A percentile compares a stretch with the other conserved stretches of the same genome.
Conservation (phyloP, 805 yeast species). For the Sungouiozyma ichnusensis region DNA sequence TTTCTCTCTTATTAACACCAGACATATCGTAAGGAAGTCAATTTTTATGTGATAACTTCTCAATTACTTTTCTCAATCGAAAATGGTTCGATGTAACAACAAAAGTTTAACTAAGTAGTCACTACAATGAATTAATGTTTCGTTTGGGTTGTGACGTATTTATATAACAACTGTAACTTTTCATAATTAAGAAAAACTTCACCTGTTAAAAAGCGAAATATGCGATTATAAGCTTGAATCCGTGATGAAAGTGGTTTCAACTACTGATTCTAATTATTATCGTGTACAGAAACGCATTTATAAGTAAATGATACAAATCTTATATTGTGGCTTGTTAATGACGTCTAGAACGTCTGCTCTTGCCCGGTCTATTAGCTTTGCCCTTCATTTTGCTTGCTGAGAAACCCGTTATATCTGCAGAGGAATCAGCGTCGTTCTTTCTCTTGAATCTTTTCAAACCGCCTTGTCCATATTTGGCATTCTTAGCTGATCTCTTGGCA, state of each 20-base stretch:
- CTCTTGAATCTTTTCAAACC: conserved; percentile 68
- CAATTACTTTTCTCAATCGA: too few relatives aligned
- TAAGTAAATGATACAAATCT: too few relatives aligned
- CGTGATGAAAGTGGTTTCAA: background rate
- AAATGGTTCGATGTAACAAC: too few relatives aligned
- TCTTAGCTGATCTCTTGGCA: conserved; percentile 58
- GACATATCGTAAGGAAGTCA: background rate
- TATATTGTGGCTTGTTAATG: conserved; percentile 7
- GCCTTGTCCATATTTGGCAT: conserved; percentile 65
- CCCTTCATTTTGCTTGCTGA: conserved; percentile 44
- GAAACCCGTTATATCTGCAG: conserved; percentile 56
- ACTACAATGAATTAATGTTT: too few relatives aligned
- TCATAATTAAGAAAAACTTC: too few relatives aligned
- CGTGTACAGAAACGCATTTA: too few relatives aligned
- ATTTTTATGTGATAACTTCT: background rate
- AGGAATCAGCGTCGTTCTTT: conserved; percentile 61
- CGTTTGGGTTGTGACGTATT: too few relatives aligned
- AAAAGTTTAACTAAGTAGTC: too few relatives aligned
- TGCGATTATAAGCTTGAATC: background rate
- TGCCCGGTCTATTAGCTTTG: conserved; percentile 42
- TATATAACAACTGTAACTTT: too few relatives aligned
- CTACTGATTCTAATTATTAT: background rate
- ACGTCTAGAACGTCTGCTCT: conserved; percentile 37
- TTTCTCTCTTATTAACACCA: conserved; percentile 30
- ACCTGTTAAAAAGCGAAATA: background rate